These are phyloP conservation scores for Porodaedalea pini DNA, from an alignment of 1,284 basidiomycete species.

Conservation along the genomic window DNA sequence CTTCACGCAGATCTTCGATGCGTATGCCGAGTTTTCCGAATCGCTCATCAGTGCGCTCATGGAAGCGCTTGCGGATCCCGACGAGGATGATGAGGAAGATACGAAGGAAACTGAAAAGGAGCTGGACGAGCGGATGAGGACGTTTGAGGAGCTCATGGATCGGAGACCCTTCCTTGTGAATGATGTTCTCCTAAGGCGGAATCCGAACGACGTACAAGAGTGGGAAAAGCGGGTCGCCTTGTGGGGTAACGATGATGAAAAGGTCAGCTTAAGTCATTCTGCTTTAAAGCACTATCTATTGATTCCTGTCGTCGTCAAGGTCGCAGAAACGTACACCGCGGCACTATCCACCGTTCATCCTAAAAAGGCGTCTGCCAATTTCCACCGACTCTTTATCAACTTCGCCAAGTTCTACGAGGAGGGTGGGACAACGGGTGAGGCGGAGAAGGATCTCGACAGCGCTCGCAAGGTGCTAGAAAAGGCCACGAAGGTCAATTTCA, in stretches of 20 bases:
- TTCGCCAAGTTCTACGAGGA: slow-evolving; percentile 98
- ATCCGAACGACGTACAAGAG: slow-evolving; percentile 97
- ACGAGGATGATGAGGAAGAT: slow-evolving; percentile 71
- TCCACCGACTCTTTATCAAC: slow-evolving; percentile 89
- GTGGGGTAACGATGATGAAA: slow-evolving; percentile 90
- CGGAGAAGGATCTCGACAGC: slow-evolving; percentile 78
- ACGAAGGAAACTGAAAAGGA: slow-evolving; percentile 81
- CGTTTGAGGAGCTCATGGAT: slow-evolving; percentile 94
- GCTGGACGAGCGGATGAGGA: slow-evolving; percentile 86
- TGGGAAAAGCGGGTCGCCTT: slow-evolving; percentile 99
- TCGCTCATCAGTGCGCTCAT: slow-evolving; percentile 90
- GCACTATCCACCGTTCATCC: slow-evolving; percentile 89
- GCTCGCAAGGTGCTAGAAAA: slow-evolving; percentile 93
- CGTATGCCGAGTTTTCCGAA: slow-evolving; percentile 93
- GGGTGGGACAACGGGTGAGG: slow-evolving; percentile 77
- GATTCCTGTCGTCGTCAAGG: slow-evolving; percentile 40
- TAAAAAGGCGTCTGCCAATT: slow-evolving; percentile 87
- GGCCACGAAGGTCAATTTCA: slow-evolving; percentile 88
- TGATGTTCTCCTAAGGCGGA: slow-evolving; percentile 89
- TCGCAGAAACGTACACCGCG: slow-evolving; percentile 88
- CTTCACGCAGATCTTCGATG: slow-evolving; percentile 98
- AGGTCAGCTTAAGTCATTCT: slow-evolving; percentile 43
- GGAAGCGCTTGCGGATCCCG: slow-evolving; percentile 70
- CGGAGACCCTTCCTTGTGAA: slow-evolving; percentile 95
- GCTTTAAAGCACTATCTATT: neutral